phyloP scores from a whole-genome alignment of 257 asterid species.

The Capsicum rhomboideum region DNA sequence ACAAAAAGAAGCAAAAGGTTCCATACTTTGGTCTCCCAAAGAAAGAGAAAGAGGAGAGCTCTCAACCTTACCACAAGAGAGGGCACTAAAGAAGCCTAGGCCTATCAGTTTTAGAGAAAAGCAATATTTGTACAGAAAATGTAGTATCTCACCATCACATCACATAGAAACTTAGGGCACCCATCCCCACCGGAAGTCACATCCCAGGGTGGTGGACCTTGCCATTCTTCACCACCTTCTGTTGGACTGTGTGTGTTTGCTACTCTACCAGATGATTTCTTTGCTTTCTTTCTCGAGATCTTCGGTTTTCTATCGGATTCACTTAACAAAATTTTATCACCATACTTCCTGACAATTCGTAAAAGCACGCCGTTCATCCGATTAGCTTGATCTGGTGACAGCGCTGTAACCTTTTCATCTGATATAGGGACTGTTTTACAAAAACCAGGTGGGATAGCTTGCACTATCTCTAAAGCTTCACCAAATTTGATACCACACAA shows the following conservation, averaged over 20 bases:
- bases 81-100: not conserved
- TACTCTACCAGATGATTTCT: conserved; percentile 33
- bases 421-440: conserved; percentile 15
- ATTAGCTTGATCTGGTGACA: conserved; percentile 11
- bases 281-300: conserved; percentile 50
- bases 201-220: conserved; percentile 91
- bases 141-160: conserved; percentile 60
- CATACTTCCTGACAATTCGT: conserved; percentile 47
- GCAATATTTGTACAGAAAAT: not conserved
- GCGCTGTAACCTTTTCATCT: conserved; percentile 26
- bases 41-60: not conserved
- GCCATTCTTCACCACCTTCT: conserved; percentile 52
- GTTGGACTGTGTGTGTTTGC: conserved; percentile 22
- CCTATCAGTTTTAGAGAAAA: not conserved
- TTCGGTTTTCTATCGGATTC: conserved; percentile 73
- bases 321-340: conserved; percentile 61
- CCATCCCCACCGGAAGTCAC: conserved; percentile 72
- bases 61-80: not conserved
- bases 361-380: conserved; percentile 31
- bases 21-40: not conserved
- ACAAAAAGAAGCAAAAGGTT: not conserved
- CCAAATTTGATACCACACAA: conserved; percentile 35
- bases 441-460: conserved; percentile 26
- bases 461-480: conserved; percentile 54
- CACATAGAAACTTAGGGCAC: conserved; percentile 85